These are phyloP conservation scores for Vitis rotundifolia DNA, from an alignment of 164 flowering plant species.

Conservation along the genomic window DNA sequence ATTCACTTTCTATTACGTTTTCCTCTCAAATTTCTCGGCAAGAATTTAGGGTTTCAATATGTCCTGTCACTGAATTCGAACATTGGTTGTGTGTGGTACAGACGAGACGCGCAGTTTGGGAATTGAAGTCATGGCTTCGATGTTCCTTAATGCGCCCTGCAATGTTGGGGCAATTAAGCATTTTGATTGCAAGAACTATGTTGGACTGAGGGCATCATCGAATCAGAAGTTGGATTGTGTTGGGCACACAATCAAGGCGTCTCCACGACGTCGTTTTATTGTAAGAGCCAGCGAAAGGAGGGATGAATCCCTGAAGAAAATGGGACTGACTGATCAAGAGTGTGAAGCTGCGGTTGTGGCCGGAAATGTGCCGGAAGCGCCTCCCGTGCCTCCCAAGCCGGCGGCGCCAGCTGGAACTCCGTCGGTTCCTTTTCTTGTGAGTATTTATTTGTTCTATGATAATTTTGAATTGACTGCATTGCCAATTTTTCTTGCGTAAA, in stretches of 20 bases:
- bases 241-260: constrained; percentile 6
- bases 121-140: constrained; percentile 29
- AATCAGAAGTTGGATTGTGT: constrained; percentile 9
- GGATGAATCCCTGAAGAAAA: constrained; percentile 35
- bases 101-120: neutral
- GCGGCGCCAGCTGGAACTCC: constrained; percentile 85
- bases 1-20: too few relatives aligned
- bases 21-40: too few relatives aligned
- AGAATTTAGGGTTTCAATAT: too few relatives aligned
- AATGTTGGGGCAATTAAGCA: neutral
- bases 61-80: too few relatives aligned
- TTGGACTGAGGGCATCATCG: constrained; percentile 16
- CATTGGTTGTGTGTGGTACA: too few relatives aligned
- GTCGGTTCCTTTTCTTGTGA: constrained; percentile 61
- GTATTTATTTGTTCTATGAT: constrained; percentile 9
- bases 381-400: constrained; percentile 67
- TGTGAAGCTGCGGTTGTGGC: constrained; percentile 92
- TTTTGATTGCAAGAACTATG: constrained; percentile 19
- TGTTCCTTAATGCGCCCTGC: constrained; percentile 17
- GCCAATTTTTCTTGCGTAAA: too few relatives aligned
- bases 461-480: too few relatives aligned
- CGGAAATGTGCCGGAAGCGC: constrained; percentile 78
- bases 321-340: constrained; percentile 56
- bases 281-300: constrained; percentile 46
- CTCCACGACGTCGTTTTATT: constrained; percentile 10